Evolutionary conservation across 371 early-diverging fungal species (phyloP).

Genomic region (Coemansia sp.): DNA sequence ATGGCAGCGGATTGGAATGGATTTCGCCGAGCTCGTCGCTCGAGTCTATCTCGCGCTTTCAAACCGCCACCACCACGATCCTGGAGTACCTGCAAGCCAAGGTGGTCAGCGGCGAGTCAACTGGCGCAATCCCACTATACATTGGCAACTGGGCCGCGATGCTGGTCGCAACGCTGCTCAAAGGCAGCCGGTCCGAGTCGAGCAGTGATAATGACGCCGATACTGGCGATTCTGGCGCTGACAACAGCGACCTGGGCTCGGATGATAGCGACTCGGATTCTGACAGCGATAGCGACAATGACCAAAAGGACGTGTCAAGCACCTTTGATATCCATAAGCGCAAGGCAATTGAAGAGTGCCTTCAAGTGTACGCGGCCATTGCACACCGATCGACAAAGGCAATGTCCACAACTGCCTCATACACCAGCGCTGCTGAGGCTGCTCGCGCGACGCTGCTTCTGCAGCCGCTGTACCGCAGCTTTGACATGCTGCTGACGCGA

Average conservation of each 20-base stretch:
- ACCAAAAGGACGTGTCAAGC: neutral
- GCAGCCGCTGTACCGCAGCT: conserved; percentile 65
- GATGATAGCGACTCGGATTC: neutral
- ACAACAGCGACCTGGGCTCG: neutral
- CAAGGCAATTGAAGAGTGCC: conserved; percentile 34
- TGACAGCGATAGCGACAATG: neutral
- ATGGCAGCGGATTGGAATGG: conserved; percentile 1
- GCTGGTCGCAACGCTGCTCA: conserved; percentile 32
- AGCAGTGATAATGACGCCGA: neutral
- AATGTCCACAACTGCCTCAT: conserved; percentile 16
- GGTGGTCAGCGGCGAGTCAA: conserved; percentile 28
- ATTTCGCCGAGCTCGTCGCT: conserved; percentile 26
- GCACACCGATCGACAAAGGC: conserved; percentile 37
- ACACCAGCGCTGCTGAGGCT: conserved; percentile 30
- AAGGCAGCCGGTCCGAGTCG: neutral
- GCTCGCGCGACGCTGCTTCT: conserved; percentile 57
- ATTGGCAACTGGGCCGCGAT: conserved; percentile 40
- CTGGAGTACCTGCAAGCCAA: conserved; percentile 46
- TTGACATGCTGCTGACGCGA: conserved; percentile 65
- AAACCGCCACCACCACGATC: conserved; percentile 14
- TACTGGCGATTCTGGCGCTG: neutral
- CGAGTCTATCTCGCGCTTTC: conserved; percentile 33
- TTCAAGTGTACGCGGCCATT: conserved; percentile 33
- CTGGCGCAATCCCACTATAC: conserved; percentile 37
- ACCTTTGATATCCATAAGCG: conserved; percentile 20